These are phyloP conservation scores for Termitomyces sp. DNA, from an alignment of 768 basidiomycete genomes.

Conservation along the genomic window DNA sequence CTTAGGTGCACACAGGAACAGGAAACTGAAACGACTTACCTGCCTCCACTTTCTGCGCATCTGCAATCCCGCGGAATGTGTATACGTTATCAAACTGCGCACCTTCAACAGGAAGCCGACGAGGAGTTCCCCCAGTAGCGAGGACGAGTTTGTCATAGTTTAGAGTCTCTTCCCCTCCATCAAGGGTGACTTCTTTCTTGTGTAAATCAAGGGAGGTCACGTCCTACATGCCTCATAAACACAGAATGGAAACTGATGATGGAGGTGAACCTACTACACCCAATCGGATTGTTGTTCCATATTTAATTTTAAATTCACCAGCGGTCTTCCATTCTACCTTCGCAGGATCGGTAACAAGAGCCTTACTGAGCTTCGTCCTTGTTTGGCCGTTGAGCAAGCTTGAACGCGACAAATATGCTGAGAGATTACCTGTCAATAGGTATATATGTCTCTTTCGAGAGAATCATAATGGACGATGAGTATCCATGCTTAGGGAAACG, in stretches of 20 bases:
- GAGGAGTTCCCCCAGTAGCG: conserved; percentile 72
- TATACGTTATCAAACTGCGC: conserved; percentile 72
- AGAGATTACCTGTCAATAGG: conserved; percentile 75
- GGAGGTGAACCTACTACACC: conserved; percentile 40
- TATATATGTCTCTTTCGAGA: conserved; percentile 74
- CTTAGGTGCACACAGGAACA: not conserved
- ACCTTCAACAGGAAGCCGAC: conserved; percentile 74
- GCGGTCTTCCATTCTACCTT: conserved; percentile 73
- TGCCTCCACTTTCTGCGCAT: conserved; percentile 68
- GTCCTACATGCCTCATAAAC: conserved; percentile 33
- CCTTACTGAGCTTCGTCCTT: conserved; percentile 88
- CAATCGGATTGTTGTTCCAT: conserved; percentile 61
- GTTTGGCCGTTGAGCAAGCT: conserved; percentile 4
- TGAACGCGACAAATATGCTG: not conserved
- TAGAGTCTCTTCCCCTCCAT: conserved; percentile 53
- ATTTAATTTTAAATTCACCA: conserved; percentile 74
- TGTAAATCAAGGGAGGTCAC: conserved; percentile 68
- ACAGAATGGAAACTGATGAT: not conserved
- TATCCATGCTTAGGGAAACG: conserved; percentile 59
- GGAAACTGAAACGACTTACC: conserved; percentile 34
- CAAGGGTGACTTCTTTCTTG: conserved; percentile 60
- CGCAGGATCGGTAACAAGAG: conserved; percentile 70
- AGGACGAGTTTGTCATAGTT: conserved; percentile 78
- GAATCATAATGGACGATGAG: conserved; percentile 68
- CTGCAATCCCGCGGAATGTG: conserved; percentile 66